Evolutionary conservation across 208 protist species (phyloP).

Genomic region (Wallacemonas sp.): DNA sequence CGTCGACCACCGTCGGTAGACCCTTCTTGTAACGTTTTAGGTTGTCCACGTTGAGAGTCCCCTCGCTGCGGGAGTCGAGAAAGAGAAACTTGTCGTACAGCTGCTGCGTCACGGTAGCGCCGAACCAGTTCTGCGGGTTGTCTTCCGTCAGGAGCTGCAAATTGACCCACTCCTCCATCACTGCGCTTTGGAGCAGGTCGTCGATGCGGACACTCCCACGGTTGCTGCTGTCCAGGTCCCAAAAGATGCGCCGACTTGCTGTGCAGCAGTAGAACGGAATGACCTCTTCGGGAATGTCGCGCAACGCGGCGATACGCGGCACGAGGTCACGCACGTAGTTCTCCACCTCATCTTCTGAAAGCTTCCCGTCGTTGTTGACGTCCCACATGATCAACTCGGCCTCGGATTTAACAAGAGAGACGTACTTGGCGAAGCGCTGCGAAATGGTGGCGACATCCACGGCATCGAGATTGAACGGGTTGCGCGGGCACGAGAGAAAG

Average conservation of each 20-base stretch:
- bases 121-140: slow-evolving; percentile 83
- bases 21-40: slow-evolving; percentile 87
- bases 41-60: slow-evolving; percentile 81
- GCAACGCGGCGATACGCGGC: slow-evolving; percentile 70
- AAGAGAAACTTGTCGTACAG: slow-evolving; percentile 88
- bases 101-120: slow-evolving; percentile 65
- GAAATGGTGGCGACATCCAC: slow-evolving; percentile 72
- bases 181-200: slow-evolving; percentile 66
- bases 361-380: slow-evolving; percentile 78
- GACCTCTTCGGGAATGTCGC: slow-evolving; percentile 51
- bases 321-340: slow-evolving; percentile 82
- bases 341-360: slow-evolving; percentile 90
- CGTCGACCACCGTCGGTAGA: slow-evolving; percentile 80
- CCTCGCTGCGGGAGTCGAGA: slow-evolving; percentile 80
- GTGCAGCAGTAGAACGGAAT: slow-evolving; percentile 91
- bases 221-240: slow-evolving; percentile 79
- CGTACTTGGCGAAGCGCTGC: slow-evolving; percentile 74
- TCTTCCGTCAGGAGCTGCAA: slow-evolving; percentile 83
- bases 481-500: slow-evolving; percentile 72
- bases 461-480: slow-evolving; percentile 23
- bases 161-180: slow-evolving; percentile 90
- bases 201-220: slow-evolving; percentile 80
- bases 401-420: slow-evolving; percentile 85
- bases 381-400: slow-evolving; percentile 87
- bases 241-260: slow-evolving; percentile 89